Base-by-base conservation (phyloP, 805 yeast genomes). In the Saccharomyces cerevisiae region DNA sequence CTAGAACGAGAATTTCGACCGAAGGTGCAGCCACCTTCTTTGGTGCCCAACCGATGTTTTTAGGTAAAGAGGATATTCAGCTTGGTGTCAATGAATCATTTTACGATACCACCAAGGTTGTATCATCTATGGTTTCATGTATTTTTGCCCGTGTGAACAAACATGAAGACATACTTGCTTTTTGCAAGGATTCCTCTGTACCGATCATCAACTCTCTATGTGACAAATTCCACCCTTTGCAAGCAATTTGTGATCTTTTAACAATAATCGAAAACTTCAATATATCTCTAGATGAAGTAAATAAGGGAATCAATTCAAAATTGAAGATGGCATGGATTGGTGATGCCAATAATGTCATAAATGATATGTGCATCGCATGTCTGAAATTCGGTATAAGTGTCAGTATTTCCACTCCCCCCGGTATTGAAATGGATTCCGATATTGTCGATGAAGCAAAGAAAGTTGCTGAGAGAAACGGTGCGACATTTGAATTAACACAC, bases 61-160 rank as follows among this genome's bases (percentile, higher is more conserved):
- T 94, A 60, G 98, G 99, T 51, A 89, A 87, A 63, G 97, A 91
- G 61, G 99, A 94, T 64, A 94, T 94, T 67, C 99, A 94, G 72
- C 76, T 94, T 53, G 99, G 99, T 47, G 96, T 89, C 47, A 94
- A 94, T 67, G 99, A 94, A 75, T 79, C 94, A 0, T 73, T 89
- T 55, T 86, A 87, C 64, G 99, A 94, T 70, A 87, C 97, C 1
- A 79, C 96, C 17, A 83, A 81, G 60, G 96, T 94, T 36, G 80
- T 94, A 4, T 87, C 96, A 13, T 90, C 97, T 1, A 94, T 94
- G 99, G 88, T 95, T 1, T 85, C 96, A n/a, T 86, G 96, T 59
- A 82, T 94, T 6, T 91, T 94, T 74, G 99, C 98, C n/a, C 83
- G 99, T 66, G 99, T 94, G 21, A 84, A 89, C 59, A 75, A 81